phyloP scores from a whole-genome alignment of 108 stramenopile species.

The Phaeodactylum tricornutum region DNA sequence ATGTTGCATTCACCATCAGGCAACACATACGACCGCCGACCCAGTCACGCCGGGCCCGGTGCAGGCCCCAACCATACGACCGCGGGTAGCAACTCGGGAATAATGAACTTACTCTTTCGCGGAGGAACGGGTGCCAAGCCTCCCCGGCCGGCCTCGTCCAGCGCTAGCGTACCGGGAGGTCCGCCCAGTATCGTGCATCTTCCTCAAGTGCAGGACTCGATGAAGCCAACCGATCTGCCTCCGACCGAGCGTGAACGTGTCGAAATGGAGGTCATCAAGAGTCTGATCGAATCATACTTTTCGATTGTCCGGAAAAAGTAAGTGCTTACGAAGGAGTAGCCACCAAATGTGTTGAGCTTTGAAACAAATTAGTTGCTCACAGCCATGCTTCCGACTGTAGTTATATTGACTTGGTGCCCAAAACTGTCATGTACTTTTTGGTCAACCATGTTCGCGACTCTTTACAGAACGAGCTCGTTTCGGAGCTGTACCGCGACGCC shows the following conservation, averaged over 20 bases:
- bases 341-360: too few relatives aligned
- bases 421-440: slow-evolving; percentile 98
- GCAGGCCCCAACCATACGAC: slow-evolving; percentile 15
- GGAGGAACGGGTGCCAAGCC: slow-evolving; percentile 13
- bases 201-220: slow-evolving; percentile 86
- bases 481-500: slow-evolving; percentile 86
- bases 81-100: slow-evolving; percentile 34
- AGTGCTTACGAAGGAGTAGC: too few relatives aligned
- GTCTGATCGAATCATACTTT: slow-evolving; percentile 91
- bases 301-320: slow-evolving; percentile 84
- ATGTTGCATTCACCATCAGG: too few relatives aligned
- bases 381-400: too few relatives aligned
- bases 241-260: slow-evolving; percentile 80
- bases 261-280: slow-evolving; percentile 96
- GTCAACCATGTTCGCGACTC: slow-evolving; percentile 93
- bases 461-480: slow-evolving; percentile 93
- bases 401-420: slow-evolving; percentile 75
- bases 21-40: slow-evolving; percentile 39
- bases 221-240: slow-evolving; percentile 86
- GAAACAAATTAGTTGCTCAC: too few relatives aligned
- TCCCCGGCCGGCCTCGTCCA: too few relatives aligned
- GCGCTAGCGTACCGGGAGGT: not conserved
- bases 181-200: slow-evolving; percentile 86
- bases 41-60: too few relatives aligned
- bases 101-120: slow-evolving; percentile 91